A percentile compares a stretch with the other conserved stretches of the same genome.
Evolutionary conservation across 176 grass and related monocot species (phyloP).

Genomic region (Bonia amplexicaulis): DNA sequence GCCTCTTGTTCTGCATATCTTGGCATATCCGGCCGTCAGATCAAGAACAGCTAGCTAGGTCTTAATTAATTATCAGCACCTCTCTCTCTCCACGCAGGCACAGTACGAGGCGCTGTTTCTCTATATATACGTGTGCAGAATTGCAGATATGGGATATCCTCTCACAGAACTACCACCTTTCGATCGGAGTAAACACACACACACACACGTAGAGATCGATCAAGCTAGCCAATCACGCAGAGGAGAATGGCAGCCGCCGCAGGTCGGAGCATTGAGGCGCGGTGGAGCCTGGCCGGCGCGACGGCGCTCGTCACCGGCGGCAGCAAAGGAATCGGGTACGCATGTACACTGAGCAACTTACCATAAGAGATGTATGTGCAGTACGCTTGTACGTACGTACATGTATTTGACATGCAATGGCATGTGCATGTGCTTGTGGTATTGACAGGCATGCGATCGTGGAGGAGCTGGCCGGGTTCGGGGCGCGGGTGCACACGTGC

Average conservation of each 20-base stretch:
- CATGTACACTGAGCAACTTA: background rate
- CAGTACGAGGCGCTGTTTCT: background rate
- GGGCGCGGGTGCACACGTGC: slow-evolving; percentile 36
- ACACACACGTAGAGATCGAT: background rate
- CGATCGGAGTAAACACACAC: background rate
- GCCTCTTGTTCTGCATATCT: background rate
- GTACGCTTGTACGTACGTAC: background rate
- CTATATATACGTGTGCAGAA: background rate
- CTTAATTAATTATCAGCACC: slow-evolving; percentile 5
- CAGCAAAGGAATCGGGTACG: slow-evolving; percentile 44
- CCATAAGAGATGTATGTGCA: background rate
- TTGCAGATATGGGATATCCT: too few relatives aligned
- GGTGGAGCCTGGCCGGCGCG: slow-evolving; percentile 29
- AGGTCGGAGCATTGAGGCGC: background rate
- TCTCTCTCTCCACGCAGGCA: background rate
- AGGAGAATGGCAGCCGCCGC: background rate
- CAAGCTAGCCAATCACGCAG: background rate
- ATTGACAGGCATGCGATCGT: slow-evolving; percentile 7
- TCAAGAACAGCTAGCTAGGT: background rate
- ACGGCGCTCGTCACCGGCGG: slow-evolving; percentile 49
- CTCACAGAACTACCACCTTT: background rate
- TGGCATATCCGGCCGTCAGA: slow-evolving; percentile 17
- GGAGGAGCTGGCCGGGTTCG: slow-evolving; percentile 36
- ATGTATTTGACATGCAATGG: background rate
- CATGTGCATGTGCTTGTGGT: too few relatives aligned